Conservation (phyloP, 1,284 basidiomycete species). For the Cryptococcus hybrid region DNA sequence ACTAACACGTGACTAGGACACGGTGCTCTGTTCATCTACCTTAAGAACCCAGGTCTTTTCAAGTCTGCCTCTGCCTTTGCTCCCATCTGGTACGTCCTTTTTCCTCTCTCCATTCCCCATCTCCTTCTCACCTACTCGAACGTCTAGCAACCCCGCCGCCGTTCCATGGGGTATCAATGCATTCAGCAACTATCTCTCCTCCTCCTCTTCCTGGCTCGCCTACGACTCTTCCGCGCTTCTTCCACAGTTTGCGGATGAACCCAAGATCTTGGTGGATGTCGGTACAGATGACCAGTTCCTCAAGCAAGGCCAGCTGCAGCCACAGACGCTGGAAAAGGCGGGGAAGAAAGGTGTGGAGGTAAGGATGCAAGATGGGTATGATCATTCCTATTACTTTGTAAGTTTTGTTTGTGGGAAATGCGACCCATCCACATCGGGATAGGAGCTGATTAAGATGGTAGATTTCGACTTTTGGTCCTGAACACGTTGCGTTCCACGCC, state of each 20-base stretch:
- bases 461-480: slow-evolving; percentile 67
- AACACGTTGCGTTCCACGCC: slow-evolving; percentile 54
- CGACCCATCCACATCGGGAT: neutral
- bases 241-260: slow-evolving; percentile 58
- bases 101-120: neutral
- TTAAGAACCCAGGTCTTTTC: slow-evolving; percentile 67
- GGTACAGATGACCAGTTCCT: slow-evolving; percentile 86
- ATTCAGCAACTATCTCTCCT: slow-evolving; percentile 76
- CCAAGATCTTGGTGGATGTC: slow-evolving; percentile 81
- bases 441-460: slow-evolving; percentile 27
- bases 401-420: slow-evolving; percentile 44
- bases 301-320: slow-evolving; percentile 79
- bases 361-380: slow-evolving; percentile 81
- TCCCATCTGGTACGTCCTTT: slow-evolving; percentile 61
- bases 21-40: slow-evolving; percentile 89
- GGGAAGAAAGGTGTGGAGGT: slow-evolving; percentile 75
- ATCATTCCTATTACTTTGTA: slow-evolving; percentile 89
- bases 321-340: slow-evolving; percentile 80
- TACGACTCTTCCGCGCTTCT: slow-evolving; percentile 90
- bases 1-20: slow-evolving; percentile 56
- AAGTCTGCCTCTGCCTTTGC: slow-evolving; percentile 91
- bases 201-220: slow-evolving; percentile 31
- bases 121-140: neutral
- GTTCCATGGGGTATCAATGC: slow-evolving; percentile 93
- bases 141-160: slow-evolving; percentile 67